Evolutionary conservation across 441 rosid species (phyloP), one percentile per base, ranked within the genome.

Genomic region (Pelargonium citronellum): DNA sequence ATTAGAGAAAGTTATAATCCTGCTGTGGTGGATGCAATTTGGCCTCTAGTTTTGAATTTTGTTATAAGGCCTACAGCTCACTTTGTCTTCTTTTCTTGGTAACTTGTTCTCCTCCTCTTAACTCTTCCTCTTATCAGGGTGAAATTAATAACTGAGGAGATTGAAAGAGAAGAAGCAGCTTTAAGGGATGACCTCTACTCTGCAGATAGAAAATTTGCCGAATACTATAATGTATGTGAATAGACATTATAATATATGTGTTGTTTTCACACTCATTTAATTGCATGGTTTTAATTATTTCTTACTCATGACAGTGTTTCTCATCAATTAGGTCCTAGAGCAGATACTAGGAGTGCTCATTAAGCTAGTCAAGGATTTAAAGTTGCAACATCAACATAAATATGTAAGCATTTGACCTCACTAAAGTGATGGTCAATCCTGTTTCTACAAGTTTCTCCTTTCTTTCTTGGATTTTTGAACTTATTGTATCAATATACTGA

Each of bases 341-440:
- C 96, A 91, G 86, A 89, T 91, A 80, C 91, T 91, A 1, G 97
- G 94, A 69, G 94, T 90, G 69, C 97, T 91, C 49, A 91, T 91
- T 79, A 91, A 90, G 87, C 90, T 94, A 79, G 97, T 91, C 70
- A 91, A 91, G 79, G 99, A 94, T 83, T 82, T 94, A 82, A 94
- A 94, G 78, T 76, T 94, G 84, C 92, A 86, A 71, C 99, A 89
- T 74, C 96, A 94, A 69, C 97, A 94, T 81, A 81, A 86, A 86
- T 90, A 91, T 73, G 99, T 91, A 82, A 82, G 90, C 70, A 49
- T 61, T 72, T 37, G 16, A 39, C 58, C 27, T 60, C 5, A 43
- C 47, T 47, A 68, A 7, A 44, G 49, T 7, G 49, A 44, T 44
- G 49, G 12, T 2, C 4, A n/a, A 12, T 65, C 24, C 9, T 70